Base-by-base conservation (phyloP, 2,329 filamentous ascomycete species). In the Acephala macrosclerotiorum region DNA sequence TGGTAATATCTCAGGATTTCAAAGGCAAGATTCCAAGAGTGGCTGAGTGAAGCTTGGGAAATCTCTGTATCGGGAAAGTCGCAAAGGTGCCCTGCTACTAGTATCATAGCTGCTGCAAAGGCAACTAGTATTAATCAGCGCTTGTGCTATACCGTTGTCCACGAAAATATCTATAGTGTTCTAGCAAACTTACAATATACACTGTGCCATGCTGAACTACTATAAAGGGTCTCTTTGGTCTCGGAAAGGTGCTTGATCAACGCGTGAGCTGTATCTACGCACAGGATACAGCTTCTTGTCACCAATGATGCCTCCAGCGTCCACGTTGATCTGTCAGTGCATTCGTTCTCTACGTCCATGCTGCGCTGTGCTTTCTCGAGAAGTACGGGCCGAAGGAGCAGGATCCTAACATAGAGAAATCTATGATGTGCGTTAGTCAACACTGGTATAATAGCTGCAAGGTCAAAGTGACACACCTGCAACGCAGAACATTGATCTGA, bases 191-290 rank as follows among this genome's bases (percentile, higher is more conserved):
- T 61, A 72, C 69, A 70, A 45, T 71, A 70, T 33, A 71, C 63
- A 26, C 40, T 66, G 58, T 71, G 68, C 70, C 70, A 72, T 11
- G 53, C 58, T n/a, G 70, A 65, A 38, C 60, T 68, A 35, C 63
- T 45, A 45, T 68, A 67, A 3, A 47, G 26, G 7, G 42, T 62
- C 7, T 58, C 22, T 25, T 70, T 56, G 38, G 65, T 65, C 7
- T 60, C 26, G 20, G 64, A 36, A 11, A 70, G 29, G 6, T 47
- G 38, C 47, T 61, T 58, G n/a, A 71, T 36, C 22, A 69, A 38
- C 12, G 63, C 20, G 22, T 69, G 64, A 33, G 68, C 66, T 5
- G 67, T 70, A 35, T 38, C 59, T 11, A 71, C 53, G 60, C 70
- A 72, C 40, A 65, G 47, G 14, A 38, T 60, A n/a, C 68, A 72